Conservation (phyloP, 164 flowering plant species). For the Euptelea pleiosperma region DNA sequence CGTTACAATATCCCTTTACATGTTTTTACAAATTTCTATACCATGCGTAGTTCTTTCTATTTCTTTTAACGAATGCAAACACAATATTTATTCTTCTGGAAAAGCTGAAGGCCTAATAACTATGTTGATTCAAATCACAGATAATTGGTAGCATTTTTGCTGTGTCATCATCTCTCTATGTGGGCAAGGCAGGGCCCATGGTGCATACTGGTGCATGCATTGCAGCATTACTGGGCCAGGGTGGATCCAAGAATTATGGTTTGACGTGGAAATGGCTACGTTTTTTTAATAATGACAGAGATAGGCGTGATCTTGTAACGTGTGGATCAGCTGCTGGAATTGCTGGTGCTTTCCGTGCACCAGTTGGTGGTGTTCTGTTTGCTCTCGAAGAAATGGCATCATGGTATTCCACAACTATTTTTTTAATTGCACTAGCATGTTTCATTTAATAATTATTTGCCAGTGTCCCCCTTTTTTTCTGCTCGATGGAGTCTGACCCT, state of each 20-base stretch:
- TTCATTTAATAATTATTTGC: background rate
- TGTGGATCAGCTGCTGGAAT: conserved; percentile 96
- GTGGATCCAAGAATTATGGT: conserved; percentile 70
- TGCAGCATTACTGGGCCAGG: conserved; percentile 75
- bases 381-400: conserved; percentile 91
- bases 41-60: background rate
- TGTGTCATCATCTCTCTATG: conserved; percentile 69
- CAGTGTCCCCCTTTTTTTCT: background rate
- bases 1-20: background rate
- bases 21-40: background rate
- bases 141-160: conserved; percentile 75
- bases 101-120: conserved; percentile 1
- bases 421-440: background rate
- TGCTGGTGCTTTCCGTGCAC: conserved; percentile 94
- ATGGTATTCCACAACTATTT: conserved; percentile 50
- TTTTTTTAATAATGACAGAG: conserved; percentile 82
- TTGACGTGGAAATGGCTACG: conserved; percentile 86
- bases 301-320: conserved; percentile 81
- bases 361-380: conserved; percentile 93
- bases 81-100: background rate
- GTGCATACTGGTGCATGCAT: conserved; percentile 86
- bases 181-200: conserved; percentile 97
- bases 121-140: conserved; percentile 33
- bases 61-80: background rate
- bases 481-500: no score